Evolutionary conservation across 192 early-diverging fungal species (phyloP).

Genomic region (Entomortierella chlamydospora): DNA sequence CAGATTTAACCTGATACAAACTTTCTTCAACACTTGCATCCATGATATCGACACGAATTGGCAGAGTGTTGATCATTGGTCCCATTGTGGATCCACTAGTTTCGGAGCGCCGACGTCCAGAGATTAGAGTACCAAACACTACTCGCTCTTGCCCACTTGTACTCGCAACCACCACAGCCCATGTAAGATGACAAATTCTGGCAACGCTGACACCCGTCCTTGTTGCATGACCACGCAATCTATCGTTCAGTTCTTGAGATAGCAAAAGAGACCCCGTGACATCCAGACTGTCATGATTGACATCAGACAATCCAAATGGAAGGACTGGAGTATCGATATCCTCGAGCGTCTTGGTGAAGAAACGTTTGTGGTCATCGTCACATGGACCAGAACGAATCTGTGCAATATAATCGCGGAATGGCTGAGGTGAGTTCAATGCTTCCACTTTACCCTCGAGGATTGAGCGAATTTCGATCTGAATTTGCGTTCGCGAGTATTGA

Average conservation of each 20-base stretch:
- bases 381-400: too few relatives aligned
- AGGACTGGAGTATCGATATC: background rate
- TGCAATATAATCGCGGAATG: too few relatives aligned
- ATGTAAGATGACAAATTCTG: background rate
- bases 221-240: background rate
- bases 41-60: slow-evolving; percentile 3
- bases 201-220: background rate
- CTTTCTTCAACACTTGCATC: background rate
- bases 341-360: background rate
- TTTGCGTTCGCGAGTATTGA: too few relatives aligned
- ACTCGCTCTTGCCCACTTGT: slow-evolving; percentile 6
- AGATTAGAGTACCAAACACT: slow-evolving; percentile 1
- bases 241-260: background rate
- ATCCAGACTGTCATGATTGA: background rate
- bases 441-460: too few relatives aligned
- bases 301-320: background rate
- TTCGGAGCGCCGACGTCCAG: background rate
- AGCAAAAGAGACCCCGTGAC: background rate
- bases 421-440: too few relatives aligned
- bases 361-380: background rate
- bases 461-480: too few relatives aligned
- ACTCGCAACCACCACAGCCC: background rate
- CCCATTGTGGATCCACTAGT: background rate
- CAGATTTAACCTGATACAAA: background rate
- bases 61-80: slow-evolving; percentile 2